Conservation (phyloP, 1,284 basidiomycete species). For the Ceratobasidium papillatum region DNA sequence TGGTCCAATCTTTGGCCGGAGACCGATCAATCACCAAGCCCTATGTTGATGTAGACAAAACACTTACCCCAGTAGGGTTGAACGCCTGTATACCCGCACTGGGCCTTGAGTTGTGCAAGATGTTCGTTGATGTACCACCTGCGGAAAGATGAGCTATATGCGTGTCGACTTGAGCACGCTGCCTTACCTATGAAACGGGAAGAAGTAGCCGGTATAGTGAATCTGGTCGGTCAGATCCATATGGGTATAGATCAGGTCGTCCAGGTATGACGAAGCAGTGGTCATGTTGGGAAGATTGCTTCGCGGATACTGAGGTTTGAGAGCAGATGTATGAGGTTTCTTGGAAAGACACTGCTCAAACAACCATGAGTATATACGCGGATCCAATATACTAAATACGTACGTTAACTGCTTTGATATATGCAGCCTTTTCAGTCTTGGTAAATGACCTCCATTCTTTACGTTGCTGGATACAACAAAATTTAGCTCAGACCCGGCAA, state of each 20-base stretch:
- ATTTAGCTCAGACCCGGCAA: background rate
- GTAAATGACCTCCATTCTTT: constrained; percentile 25
- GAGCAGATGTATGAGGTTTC: constrained; percentile 11
- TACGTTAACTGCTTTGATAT: constrained; percentile 35
- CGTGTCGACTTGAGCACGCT: too few species aligned
- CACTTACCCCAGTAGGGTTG: constrained; percentile 37
- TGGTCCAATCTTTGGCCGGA: constrained; percentile 22
- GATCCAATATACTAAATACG: background rate
- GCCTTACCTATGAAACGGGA: constrained; percentile 31
- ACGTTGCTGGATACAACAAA: constrained; percentile 11
- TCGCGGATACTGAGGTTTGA: constrained; percentile 32
- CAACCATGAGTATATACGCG: background rate
- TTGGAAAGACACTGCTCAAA: constrained; percentile 24
- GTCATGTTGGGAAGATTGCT: constrained; percentile 28
- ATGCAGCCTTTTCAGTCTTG: constrained; percentile 25
- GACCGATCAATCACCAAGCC: background rate
- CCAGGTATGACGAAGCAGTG: constrained; percentile 27
- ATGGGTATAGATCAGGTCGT: constrained; percentile 29
- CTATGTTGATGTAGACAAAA: background rate
- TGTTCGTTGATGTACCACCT: constrained; percentile 38
- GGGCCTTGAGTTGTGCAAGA: constrained; percentile 25
- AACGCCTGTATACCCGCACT: constrained; percentile 32
- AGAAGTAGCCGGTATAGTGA: constrained; percentile 36
- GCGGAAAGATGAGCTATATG: background rate
- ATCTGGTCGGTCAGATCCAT: constrained; percentile 39